Base-by-base conservation (phyloP, 768 basidiomycete species). In the Mycena latifolia region DNA sequence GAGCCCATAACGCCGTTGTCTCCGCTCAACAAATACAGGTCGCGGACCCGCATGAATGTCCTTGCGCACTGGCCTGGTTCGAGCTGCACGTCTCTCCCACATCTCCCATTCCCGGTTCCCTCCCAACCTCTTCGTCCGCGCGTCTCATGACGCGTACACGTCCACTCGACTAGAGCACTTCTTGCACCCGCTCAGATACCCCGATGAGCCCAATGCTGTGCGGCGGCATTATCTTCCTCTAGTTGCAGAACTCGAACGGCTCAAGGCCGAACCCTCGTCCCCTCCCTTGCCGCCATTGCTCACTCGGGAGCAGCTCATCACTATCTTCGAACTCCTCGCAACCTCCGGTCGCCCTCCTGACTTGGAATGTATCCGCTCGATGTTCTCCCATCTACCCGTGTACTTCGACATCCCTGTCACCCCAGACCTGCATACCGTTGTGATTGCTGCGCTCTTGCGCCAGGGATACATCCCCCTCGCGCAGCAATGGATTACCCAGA, bases 41-140 rank as follows among this genome's bases (percentile, higher is more conserved):
- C 43, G 50, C 46, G 24, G 12, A 45, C 59, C 47, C 82, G 86
- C 79, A 88, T 91, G 89, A 88, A 90, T 91, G 87, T 87, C 81
- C 83, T 75, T 83, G 80, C 76, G 82, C 72, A 81, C 79, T 73
- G 71, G 76, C 74, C 74, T 85, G 69, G 73, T 78, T 67, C 81
- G 80, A 74, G 74, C 79, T 60, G 70, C 77, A 64, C 74, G 69
- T 69, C 71, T 70, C 59, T 74, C 61, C 15, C 59, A 24, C 43
- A 48, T 35, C 45, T 22, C 45, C 15, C 37, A 15, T 7, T 45
- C 46, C 24, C 65, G 59, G 43, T 35, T 54, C 17, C 56, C 61
- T 6, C 55, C 55, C 20, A 8, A 71, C 65, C 56, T 71, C 56
- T 65, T 76, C 48, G 28, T 72, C 56, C 65, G 58, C 65, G 52